Evolutionary conservation across 1,284 basidiomycete species (phyloP).

Genomic region (Peniophora sp.): DNA sequence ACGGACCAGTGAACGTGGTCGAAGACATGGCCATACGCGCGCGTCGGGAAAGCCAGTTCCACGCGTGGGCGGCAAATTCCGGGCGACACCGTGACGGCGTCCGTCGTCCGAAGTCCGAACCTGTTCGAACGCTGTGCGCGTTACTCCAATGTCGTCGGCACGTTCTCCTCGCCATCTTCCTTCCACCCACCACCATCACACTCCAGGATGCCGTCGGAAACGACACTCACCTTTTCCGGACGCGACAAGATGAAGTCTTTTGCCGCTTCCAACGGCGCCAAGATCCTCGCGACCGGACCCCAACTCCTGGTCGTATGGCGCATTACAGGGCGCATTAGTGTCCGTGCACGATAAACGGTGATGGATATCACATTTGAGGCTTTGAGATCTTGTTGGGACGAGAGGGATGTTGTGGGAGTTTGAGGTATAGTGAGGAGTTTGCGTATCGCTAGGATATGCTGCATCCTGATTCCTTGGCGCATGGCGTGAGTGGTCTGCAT

Average conservation of each 20-base stretch:
- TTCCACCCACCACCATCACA: too few species aligned
- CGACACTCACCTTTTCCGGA: conserved; percentile 65
- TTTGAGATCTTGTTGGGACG: conserved; percentile 80
- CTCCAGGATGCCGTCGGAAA: conserved; percentile 56
- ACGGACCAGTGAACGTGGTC: too few species aligned
- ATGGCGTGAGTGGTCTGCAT: conserved; percentile 73
- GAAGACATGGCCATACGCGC: too few species aligned
- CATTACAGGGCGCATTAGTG: conserved; percentile 78
- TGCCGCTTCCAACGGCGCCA: conserved; percentile 48
- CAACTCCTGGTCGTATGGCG: conserved; percentile 76
- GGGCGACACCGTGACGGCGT: too few species aligned
- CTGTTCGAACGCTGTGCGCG: too few species aligned
- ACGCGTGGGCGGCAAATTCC: too few species aligned
- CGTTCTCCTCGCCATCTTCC: too few species aligned
- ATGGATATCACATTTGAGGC: conserved; percentile 57
- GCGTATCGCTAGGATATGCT: conserved; percentile 83
- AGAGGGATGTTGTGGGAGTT: conserved; percentile 92
- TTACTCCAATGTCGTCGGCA: too few species aligned
- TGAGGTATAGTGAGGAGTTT: conserved; percentile 84
- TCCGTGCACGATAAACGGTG: conserved; percentile 59
- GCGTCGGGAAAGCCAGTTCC: too few species aligned
- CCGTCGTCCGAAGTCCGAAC: too few species aligned
- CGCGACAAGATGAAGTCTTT: conserved; percentile 70
- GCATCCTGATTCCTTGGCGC: conserved; percentile 91
- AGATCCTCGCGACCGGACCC: conserved; percentile 73